These are phyloP conservation scores for Exophiala alcalophila DNA, from an alignment of 2,329 filamentous ascomycete genomes.

Conservation along the genomic window DNA sequence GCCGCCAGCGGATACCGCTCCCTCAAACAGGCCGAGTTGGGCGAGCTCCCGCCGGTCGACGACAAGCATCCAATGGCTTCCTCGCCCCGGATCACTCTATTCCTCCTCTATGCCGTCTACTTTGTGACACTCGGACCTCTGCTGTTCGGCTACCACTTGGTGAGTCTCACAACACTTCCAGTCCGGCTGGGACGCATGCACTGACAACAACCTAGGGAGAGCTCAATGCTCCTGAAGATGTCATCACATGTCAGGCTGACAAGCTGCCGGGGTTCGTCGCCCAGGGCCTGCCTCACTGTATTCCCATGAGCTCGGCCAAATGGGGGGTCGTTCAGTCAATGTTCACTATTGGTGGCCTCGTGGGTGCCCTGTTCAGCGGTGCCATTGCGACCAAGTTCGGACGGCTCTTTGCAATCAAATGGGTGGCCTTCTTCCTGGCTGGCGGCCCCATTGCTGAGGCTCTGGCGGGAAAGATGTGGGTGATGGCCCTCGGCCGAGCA, in stretches of 20 bases:
- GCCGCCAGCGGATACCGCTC: slow-evolving; percentile 21
- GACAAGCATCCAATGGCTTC: slow-evolving; percentile 11
- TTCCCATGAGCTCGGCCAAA: slow-evolving; percentile 77
- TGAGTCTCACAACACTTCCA: slow-evolving; percentile 43
- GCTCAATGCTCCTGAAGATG: slow-evolving; percentile 89
- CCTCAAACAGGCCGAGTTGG: slow-evolving; percentile 14
- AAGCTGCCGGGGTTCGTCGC: slow-evolving; percentile 39
- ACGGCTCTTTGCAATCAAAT: slow-evolving; percentile 69
- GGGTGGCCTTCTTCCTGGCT: slow-evolving; percentile 73
- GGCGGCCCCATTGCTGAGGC: slow-evolving; percentile 74
- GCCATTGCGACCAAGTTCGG: slow-evolving; percentile 75
- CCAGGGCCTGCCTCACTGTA: slow-evolving; percentile 61
- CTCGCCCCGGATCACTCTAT: slow-evolving; percentile 8
- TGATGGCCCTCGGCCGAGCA: slow-evolving; percentile 71
- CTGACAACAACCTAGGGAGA: slow-evolving; percentile 69
- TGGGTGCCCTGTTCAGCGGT: slow-evolving; percentile 77
- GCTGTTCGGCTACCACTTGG: slow-evolving; percentile 91
- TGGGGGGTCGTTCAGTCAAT: slow-evolving; percentile 87
- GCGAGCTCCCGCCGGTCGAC: slow-evolving; percentile 1
- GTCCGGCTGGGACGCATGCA: slow-evolving; percentile 2
- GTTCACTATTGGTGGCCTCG: slow-evolving; percentile 83
- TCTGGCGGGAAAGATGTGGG: slow-evolving; percentile 61
- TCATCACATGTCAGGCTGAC: slow-evolving; percentile 76
- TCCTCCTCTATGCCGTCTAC: slow-evolving; percentile 68
- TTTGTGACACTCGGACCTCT: slow-evolving; percentile 81